Conservation (phyloP, 2,329 filamentous ascomycete genomes). For the Penicillium digitatum region DNA sequence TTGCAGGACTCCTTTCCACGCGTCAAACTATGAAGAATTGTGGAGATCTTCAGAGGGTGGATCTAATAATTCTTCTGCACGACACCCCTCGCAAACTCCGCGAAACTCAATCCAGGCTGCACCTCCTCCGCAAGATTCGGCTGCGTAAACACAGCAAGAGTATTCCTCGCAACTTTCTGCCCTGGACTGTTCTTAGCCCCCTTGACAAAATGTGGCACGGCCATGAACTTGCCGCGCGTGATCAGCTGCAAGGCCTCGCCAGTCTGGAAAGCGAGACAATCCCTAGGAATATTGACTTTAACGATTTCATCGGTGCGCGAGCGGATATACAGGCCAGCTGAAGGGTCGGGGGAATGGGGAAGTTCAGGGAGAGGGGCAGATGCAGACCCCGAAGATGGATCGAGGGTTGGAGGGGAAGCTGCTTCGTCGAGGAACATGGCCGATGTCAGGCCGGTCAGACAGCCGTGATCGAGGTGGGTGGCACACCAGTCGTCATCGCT, state of each 20-base stretch:
- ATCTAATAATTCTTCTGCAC: conserved; percentile 62
- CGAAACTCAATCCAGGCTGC: conserved; percentile 68
- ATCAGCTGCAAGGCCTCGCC: conserved; percentile 89
- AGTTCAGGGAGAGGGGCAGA: conserved; percentile 62
- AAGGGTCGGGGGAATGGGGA: conserved; percentile 70
- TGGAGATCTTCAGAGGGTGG: not conserved
- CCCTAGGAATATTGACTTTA: conserved; percentile 87
- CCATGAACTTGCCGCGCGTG: conserved; percentile 84
- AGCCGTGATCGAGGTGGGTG: conserved; percentile 74
- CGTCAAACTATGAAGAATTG: not conserved
- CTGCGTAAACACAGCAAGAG: conserved; percentile 93
- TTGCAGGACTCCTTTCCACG: not conserved
- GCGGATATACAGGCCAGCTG: conserved; percentile 88
- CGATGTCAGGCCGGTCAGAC: conserved; percentile 86
- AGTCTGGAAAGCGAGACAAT: conserved; percentile 94
- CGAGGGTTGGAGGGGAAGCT: conserved; percentile 33
- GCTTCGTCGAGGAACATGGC: conserved; percentile 93
- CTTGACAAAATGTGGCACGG: conserved; percentile 91
- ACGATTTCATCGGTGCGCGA: conserved; percentile 75
- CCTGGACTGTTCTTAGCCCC: conserved; percentile 58
- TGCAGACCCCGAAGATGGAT: conserved; percentile 22
- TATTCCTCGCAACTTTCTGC: conserved; percentile 68
- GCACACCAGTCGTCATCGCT: conserved; percentile 95
- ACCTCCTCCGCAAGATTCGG: conserved; percentile 76
- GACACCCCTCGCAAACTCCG: conserved; percentile 72